Conservation (phyloP, 2,329 filamentous ascomycete genomes). For the Neospermospora avenae region DNA sequence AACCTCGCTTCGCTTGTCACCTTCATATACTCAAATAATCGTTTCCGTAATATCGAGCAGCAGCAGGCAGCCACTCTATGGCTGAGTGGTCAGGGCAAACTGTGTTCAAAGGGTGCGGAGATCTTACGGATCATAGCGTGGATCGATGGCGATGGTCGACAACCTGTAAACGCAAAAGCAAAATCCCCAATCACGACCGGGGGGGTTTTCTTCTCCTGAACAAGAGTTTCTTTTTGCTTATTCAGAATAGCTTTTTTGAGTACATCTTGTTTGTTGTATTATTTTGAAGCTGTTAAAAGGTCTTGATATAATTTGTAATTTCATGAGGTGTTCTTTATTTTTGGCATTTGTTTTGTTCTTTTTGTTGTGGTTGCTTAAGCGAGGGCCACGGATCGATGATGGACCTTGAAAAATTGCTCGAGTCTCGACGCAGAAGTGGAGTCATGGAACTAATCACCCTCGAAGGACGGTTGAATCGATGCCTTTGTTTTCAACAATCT, state of each 20-base stretch:
- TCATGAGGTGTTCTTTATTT: neutral
- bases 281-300: neutral
- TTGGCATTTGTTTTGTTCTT: neutral
- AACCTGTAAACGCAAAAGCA: neutral
- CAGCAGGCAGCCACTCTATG: slow-evolving; percentile 1
- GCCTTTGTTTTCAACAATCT: neutral
- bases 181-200: neutral
- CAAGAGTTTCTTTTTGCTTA: neutral
- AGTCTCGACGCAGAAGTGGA: neutral
- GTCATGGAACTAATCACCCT: neutral
- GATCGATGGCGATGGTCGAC: neutral
- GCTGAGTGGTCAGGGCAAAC: neutral
- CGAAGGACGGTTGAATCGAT: no score
- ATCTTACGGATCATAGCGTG: neutral
- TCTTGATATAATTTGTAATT: no score
- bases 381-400: no score
- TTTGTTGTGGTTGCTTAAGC: no score
- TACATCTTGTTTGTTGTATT: neutral
- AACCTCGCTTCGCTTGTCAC: no score
- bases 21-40: neutral
- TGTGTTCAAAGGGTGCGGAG: neutral
- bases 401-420: no score
- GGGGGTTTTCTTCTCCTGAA: neutral
- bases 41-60: neutral
- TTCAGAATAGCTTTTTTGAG: neutral